These are phyloP conservation scores for Selaginella tamariscina DNA, from an alignment of 75 land plant species.

Conservation along the genomic window DNA sequence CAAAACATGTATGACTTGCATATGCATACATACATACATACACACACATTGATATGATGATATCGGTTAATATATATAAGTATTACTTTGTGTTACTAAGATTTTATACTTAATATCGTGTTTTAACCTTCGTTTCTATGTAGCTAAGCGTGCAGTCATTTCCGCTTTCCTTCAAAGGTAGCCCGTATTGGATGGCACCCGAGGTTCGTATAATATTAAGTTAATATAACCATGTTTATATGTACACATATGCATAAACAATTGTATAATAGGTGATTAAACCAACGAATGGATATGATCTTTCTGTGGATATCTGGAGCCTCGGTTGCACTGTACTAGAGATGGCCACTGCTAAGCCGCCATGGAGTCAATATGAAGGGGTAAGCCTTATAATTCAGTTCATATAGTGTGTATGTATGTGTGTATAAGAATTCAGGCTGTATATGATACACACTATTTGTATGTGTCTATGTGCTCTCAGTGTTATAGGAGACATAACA, in stretches of 20 bases:
- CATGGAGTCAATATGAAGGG: conserved; percentile 94
- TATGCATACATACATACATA: no score
- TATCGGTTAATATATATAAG: no score
- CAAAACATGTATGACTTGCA: conserved; percentile 91
- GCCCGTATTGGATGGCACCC: conserved; percentile 99
- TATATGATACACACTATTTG: background rate
- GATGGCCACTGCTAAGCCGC: conserved; percentile 97
- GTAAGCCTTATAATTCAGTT: no score
- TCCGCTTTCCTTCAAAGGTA: conserved; percentile 79
- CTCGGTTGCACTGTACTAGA: conserved; percentile 95
- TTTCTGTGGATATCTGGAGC: conserved; percentile 96
- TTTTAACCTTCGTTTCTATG: background rate
- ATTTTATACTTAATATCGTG: background rate
- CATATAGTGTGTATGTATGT: conserved; percentile 8
- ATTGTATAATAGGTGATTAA: conserved; percentile 52
- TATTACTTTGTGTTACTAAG: no score
- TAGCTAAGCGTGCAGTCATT: conserved; percentile 3
- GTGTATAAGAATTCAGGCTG: background rate
- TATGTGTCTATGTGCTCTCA: background rate
- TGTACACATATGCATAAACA: background rate
- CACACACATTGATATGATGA: no score
- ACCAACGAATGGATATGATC: conserved; percentile 66
- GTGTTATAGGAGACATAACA: no score
- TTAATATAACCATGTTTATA: background rate
- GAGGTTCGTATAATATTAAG: conserved; percentile 42